These are phyloP conservation scores for Fusarium sp. DNA, from an alignment of 2,329 filamentous ascomycete species.

Conservation along the genomic window DNA sequence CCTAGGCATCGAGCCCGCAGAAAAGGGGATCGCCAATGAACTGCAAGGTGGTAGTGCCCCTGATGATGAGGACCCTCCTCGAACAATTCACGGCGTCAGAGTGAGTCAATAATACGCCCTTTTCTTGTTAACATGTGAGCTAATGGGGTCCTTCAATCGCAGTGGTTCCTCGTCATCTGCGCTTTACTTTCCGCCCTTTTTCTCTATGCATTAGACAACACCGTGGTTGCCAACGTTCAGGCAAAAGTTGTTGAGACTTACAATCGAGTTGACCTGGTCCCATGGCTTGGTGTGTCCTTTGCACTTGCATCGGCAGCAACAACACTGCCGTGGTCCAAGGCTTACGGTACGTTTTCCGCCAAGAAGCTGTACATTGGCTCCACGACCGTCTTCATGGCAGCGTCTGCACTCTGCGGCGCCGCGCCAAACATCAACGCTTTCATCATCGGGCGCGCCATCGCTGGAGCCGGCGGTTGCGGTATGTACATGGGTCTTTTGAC, in stretches of 20 bases:
- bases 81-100: slow-evolving; percentile 5
- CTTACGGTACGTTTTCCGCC: slow-evolving; percentile 43
- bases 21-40: neutral
- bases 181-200: slow-evolving; percentile 18
- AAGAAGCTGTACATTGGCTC: slow-evolving; percentile 44
- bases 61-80: slow-evolving; percentile 1
- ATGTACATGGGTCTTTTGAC: slow-evolving; percentile 44
- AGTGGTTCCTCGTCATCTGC: slow-evolving; percentile 24
- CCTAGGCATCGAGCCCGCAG: neutral
- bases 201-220: slow-evolving; percentile 36
- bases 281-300: slow-evolving; percentile 47
- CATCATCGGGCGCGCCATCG: slow-evolving; percentile 61
- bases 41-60: neutral
- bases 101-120: slow-evolving; percentile 1
- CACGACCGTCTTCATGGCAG: slow-evolving; percentile 46
- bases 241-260: slow-evolving; percentile 31
- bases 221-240: slow-evolving; percentile 41
- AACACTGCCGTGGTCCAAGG: slow-evolving; percentile 27
- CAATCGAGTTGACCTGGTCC: slow-evolving; percentile 25
- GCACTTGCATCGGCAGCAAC: slow-evolving; percentile 30
- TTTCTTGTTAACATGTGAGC: neutral
- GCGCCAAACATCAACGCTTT: slow-evolving; percentile 59
- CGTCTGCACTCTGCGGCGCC: slow-evolving; percentile 57
- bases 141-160: neutral
- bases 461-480: slow-evolving; percentile 58